Evolutionary conservation across 306 rosid genomes (phyloP).

Genomic region (Sicyos edulis): DNA sequence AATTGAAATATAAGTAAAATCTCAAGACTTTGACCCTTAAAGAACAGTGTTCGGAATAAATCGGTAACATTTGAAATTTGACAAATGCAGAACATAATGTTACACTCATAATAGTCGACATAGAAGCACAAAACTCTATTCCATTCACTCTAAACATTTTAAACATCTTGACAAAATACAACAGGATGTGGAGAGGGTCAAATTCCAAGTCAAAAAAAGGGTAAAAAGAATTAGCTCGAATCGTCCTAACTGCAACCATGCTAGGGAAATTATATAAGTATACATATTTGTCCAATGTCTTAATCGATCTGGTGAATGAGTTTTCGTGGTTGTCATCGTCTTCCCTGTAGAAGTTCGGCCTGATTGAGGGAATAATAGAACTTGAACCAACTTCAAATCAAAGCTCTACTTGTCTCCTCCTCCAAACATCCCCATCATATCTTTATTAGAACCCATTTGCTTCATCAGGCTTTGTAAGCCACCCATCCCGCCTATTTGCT

Average conservation of each 20-base stretch:
- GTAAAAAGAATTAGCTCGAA: conserved; percentile 13
- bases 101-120: neutral
- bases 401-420: conserved; percentile 46
- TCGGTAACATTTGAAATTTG: neutral
- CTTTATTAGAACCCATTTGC: no score
- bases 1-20: no score
- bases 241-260: conserved; percentile 14
- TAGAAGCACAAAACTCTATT: neutral
- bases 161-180: conserved; percentile 7
- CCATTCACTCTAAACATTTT: neutral
- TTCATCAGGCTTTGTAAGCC: no score
- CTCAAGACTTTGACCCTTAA: no score
- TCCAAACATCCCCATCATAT: no score
- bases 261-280: neutral
- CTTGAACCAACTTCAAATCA: neutral
- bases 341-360: neutral
- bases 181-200: neutral
- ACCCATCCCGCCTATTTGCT: no score
- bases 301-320: conserved; percentile 16
- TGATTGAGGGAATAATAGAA: neutral
- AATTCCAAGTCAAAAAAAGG: conserved; percentile 12
- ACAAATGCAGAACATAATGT: neutral
- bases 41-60: neutral
- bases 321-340: neutral
- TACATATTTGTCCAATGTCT: conserved; percentile 12